These are phyloP conservation scores for Cryptococcus sp. DNA, from an alignment of 1,284 basidiomycete genomes.

Conservation along the genomic window DNA sequence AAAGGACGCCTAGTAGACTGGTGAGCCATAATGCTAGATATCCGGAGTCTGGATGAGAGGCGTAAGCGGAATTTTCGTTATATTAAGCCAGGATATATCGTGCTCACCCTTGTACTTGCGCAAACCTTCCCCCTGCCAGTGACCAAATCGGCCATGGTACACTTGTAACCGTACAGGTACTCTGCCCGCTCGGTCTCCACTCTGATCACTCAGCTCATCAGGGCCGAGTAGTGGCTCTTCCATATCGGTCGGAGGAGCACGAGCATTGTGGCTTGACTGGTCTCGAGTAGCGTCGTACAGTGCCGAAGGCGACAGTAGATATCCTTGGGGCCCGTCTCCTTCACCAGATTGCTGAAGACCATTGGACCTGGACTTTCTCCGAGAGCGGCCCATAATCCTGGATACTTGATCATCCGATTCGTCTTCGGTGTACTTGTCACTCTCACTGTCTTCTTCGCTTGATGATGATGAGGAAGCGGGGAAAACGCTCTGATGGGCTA, in stretches of 20 bases:
- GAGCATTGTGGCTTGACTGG: neutral
- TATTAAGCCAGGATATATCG: neutral
- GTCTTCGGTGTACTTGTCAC: slow-evolving; percentile 43
- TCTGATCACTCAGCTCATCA: slow-evolving; percentile 26
- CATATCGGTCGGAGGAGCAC: slow-evolving; percentile 14
- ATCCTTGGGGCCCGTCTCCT: slow-evolving; percentile 15
- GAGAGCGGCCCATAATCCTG: slow-evolving; percentile 33
- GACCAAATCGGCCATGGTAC: slow-evolving; percentile 49
- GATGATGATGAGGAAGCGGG: slow-evolving; percentile 46
- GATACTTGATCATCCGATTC: slow-evolving; percentile 31
- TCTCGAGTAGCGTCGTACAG: slow-evolving; percentile 15
- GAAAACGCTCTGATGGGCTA: slow-evolving; percentile 53
- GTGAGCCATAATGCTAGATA: slow-evolving; percentile 50
- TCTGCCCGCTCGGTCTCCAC: slow-evolving; percentile 15
- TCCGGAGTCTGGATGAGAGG: slow-evolving; percentile 37
- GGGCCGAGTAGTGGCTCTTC: slow-evolving; percentile 43
- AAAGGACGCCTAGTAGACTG: slow-evolving; percentile 40
- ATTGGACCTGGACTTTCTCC: slow-evolving; percentile 13
- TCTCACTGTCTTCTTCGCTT: slow-evolving; percentile 34
- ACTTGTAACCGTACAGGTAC: slow-evolving; percentile 49
- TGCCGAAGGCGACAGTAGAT: slow-evolving; percentile 24
- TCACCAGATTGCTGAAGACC: slow-evolving; percentile 6
- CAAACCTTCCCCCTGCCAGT: slow-evolving; percentile 49
- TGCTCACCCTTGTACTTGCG: slow-evolving; percentile 51
- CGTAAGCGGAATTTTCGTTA: slow-evolving; percentile 5